Evolutionary conservation across 2,329 filamentous ascomycete species (phyloP), one percentile per base, ranked within the genome.

Genomic region (Botrytis deweyae): DNA sequence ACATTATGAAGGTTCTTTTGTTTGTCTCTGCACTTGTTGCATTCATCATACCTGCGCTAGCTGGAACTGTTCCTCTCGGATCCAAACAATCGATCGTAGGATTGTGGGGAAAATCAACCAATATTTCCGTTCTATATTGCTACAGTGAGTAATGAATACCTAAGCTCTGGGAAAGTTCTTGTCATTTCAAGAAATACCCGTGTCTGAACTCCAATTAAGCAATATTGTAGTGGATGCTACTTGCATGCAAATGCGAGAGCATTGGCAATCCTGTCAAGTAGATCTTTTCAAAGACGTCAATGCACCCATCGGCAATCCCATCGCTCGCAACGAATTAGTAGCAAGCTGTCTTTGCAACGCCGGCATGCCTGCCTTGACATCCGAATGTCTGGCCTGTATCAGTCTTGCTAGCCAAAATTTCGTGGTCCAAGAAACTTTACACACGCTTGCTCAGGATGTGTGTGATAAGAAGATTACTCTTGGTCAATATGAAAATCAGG

Each of bases 181-280:
- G 5, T 6, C 6, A 25, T 16, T 16, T 4, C 4, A 9, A 8
- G 1, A 46, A 6, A 22, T 8, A 8, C 14, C 16, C 7, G 0
- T 42, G 3, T 5, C 25, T 52, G 33, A n/a, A 18, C 18, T 38
- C 6, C n/a, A 33, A 4, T 20, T 65, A 4, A 72, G n/a, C 20
- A 20, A 20, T 25, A 33, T 25, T 1, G 10, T 33, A 64, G 40
- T 25, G n/a, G 44, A 36, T 36, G 18, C 36, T 16, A 1, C n/a
- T 18, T 72, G 70, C 59, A 66, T 40, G 12, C 38, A 22, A 38
- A 52, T 46, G 70, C 36, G 7, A 20, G n/a, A 40, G 14, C 22
- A 29, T 4, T 73, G 71, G 71, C 49, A 58, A 20, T 25, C 25
- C 14, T 73, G 64, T 38, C 64, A 69, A 69, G 36, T 42, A 29